Conservation (phyloP, 441 rosid genomes). For the Syzygium syzygioides region DNA sequence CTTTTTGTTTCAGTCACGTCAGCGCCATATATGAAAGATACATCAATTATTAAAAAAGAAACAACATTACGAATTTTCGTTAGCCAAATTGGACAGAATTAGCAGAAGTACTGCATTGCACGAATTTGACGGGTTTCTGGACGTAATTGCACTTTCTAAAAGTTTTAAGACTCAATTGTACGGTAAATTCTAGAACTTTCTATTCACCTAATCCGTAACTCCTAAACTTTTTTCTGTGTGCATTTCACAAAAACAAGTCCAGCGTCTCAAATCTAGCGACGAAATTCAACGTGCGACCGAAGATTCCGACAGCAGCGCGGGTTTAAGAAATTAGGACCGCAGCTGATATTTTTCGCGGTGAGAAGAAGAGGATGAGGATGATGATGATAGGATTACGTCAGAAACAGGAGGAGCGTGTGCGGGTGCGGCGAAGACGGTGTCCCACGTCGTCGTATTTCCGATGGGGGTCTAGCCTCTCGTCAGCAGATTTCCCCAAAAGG, state of each 20-base stretch:
- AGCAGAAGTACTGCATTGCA: accelerated
- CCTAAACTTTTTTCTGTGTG: too few species aligned
- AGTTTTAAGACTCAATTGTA: not conserved
- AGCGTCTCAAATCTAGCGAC: not conserved
- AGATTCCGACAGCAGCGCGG: not conserved
- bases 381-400: not conserved
- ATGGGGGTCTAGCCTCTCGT: not conserved
- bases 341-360: not conserved
- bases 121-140: accelerated
- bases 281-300: not conserved
- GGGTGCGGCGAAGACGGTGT: not conserved
- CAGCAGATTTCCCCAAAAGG: not conserved
- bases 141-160: accelerated
- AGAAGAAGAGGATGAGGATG: not conserved
- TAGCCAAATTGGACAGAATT: not conserved
- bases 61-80: accelerated
- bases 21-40: accelerated
- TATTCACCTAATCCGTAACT: accelerated
- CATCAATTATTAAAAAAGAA: not conserved
- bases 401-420: not conserved
- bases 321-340: not conserved
- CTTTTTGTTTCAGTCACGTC: too few species aligned
- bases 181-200: not conserved
- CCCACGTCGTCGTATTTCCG: not conserved
- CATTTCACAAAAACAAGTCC: not conserved